Percentiles rank a stretch among this genome's conserved stretches.
Conservation (phyloP, 2,329 filamentous ascomycete genomes). For the Calycina herbarum region DNA sequence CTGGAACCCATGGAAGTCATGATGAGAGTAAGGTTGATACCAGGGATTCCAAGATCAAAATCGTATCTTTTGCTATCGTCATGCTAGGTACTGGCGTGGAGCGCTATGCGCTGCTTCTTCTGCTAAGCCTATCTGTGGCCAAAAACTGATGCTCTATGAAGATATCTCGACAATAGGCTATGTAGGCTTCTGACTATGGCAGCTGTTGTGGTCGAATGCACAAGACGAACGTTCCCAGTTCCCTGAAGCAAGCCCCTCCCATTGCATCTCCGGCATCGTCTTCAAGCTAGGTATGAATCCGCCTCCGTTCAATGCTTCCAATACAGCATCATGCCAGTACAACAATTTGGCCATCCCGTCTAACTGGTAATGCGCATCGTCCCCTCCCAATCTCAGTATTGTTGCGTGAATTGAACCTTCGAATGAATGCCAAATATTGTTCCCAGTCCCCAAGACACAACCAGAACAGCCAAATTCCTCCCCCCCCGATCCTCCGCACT, state of each 20-base stretch:
- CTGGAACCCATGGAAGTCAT: slow-evolving; percentile 30
- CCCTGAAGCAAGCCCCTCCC: slow-evolving; percentile 17
- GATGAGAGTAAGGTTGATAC: slow-evolving; percentile 37
- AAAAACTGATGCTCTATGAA: slow-evolving; percentile 59
- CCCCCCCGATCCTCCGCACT: background rate
- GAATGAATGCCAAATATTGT: background rate
- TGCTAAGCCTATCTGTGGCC: slow-evolving; percentile 49
- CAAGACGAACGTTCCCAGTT: slow-evolving; percentile 29
- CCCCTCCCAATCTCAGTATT: background rate
- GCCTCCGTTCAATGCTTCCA: background rate
- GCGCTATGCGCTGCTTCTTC: slow-evolving; percentile 57
- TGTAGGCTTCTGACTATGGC: slow-evolving; percentile 44
- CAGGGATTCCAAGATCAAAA: slow-evolving; percentile 40
- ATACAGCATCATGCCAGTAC: background rate
- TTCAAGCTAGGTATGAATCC: slow-evolving; percentile 5
- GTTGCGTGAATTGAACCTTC: slow-evolving; percentile 1
- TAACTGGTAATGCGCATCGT: background rate
- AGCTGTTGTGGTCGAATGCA: slow-evolving; percentile 37
- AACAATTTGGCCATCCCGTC: background rate
- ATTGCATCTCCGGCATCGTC: slow-evolving; percentile 10
- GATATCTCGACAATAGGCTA: slow-evolving; percentile 69
- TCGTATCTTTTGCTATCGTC: slow-evolving; percentile 69
- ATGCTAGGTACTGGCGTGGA: slow-evolving; percentile 69
- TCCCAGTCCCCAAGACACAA: background rate
- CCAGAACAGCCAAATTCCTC: background rate